Base-by-base conservation (phyloP, 2,329 filamentous ascomycete species). In the Dryadomyces quercivorus region DNA sequence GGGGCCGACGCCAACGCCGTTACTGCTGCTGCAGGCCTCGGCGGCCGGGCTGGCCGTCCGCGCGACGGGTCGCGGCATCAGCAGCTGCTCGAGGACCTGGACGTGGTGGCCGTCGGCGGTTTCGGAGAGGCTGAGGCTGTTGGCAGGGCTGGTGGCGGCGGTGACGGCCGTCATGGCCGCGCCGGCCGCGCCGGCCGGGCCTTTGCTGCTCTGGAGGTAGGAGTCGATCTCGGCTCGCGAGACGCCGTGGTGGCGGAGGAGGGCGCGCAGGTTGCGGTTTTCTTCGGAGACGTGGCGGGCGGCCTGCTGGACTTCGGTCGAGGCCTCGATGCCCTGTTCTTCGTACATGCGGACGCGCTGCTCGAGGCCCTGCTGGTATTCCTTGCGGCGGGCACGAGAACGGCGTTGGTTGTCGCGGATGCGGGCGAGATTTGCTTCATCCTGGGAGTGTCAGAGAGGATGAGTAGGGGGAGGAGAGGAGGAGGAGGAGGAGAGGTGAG, bases 321-420 rank as follows among this genome's bases (percentile, higher is more conserved):
- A 84, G 3, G 84, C 85, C 62, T 85, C 77, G 50, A 86, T 75
- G 18, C 86, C 85, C 36, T 77, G 71, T 42, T 78, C 72, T 65
- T 89, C 83, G 63, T 78, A 87, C 52, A 70, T 69, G 49, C 81
- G 77, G 55, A 85, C 69, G 57, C 80, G 81, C 53, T 75, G 70
- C 67, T 90, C 85, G 31, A 89, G 75, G 54, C 86, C 82, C 58
- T 81, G 73, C 43, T 88, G 70, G 63, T 90, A 88, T 63, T 88
- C 84, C 70, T 85, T 87, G 59, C 82, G 77, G 40, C 85, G 77
- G 48, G 84, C 84, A 53, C 86, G 81, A n/a, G 83, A 88, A 58
- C 85, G 81, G 55, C 86, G 76, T 65, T 90, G 86, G 62, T 90
- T 91, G 62, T 90, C 84, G 59, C 86, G 78, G 60, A 89, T 84